Percentiles rank a stretch among this genome's conserved stretches.
These are phyloP conservation scores for Zizania latifolia DNA, from an alignment of 176 grass and related monocot species.

Conservation along the genomic window DNA sequence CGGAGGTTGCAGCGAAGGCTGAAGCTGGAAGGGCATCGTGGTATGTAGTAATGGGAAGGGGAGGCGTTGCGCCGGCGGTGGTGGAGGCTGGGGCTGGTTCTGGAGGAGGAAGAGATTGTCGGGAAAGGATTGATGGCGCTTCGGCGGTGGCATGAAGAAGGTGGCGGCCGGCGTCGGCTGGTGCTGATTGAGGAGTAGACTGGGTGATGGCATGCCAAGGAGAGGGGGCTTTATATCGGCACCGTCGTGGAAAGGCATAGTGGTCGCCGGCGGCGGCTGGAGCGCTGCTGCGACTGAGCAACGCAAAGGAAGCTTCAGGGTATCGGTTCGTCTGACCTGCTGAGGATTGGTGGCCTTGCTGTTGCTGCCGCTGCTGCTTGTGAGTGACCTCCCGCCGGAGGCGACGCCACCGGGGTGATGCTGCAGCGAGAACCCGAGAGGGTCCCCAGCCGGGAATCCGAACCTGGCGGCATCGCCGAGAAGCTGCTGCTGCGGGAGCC, in stretches of 20 bases:
- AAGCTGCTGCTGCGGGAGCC: slow-evolving; percentile 29
- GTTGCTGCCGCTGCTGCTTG: slow-evolving; percentile 12
- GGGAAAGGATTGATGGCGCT: slow-evolving; percentile 40
- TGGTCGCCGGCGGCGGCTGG: slow-evolving; percentile 25
- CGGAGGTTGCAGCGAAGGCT: slow-evolving; percentile 37
- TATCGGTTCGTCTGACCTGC: too few relatives aligned
- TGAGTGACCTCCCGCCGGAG: slow-evolving; percentile 24
- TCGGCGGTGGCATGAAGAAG: slow-evolving; percentile 59
- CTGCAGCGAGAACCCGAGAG: slow-evolving; percentile 33
- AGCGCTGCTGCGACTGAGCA: slow-evolving; percentile 21
- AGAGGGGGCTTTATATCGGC: slow-evolving; percentile 48
- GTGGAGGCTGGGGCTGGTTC: slow-evolving; percentile 12
- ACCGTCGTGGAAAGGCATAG: slow-evolving; percentile 46
- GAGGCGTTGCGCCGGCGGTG: slow-evolving; percentile 7
- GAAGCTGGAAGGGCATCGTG: slow-evolving; percentile 45
- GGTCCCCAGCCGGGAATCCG: slow-evolving; percentile 51
- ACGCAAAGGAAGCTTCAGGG: too few relatives aligned
- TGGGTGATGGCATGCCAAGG: slow-evolving; percentile 21
- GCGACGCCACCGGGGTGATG: slow-evolving; percentile 33
- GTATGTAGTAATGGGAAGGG: slow-evolving; percentile 33
- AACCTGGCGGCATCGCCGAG: slow-evolving; percentile 41
- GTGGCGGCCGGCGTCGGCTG: slow-evolving; percentile 35
- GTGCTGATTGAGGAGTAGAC: slow-evolving; percentile 41
- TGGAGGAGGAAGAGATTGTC: slow-evolving; percentile 42
- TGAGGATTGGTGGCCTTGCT: slow-evolving; percentile 33